These are phyloP conservation scores for Sclerotinia minor DNA, from an alignment of 2,329 filamentous ascomycete genomes.

Conservation along the genomic window DNA sequence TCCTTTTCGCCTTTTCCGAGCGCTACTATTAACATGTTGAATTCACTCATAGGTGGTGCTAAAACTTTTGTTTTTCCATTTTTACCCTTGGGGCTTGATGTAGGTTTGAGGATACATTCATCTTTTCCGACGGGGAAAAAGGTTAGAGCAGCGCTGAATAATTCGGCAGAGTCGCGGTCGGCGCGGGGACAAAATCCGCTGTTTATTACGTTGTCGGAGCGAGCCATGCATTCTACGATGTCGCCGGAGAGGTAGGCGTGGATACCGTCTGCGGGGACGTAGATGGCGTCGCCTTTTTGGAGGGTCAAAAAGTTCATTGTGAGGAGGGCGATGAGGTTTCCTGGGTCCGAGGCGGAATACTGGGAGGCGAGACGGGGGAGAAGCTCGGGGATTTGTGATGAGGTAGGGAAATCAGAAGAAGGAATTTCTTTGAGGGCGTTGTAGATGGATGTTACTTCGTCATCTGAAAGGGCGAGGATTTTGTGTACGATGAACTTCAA, in stretches of 20 bases:
- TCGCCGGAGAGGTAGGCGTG: slow-evolving; percentile 90
- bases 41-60: slow-evolving; percentile 68
- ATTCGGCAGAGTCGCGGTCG: slow-evolving; percentile 62
- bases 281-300: slow-evolving; percentile 78
- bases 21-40: slow-evolving; percentile 63
- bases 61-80: slow-evolving; percentile 64
- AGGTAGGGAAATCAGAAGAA: slow-evolving; percentile 49
- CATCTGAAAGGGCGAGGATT: slow-evolving; percentile 49
- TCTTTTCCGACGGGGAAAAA: slow-evolving; percentile 61
- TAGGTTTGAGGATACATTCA: slow-evolving; percentile 56
- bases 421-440: slow-evolving; percentile 52
- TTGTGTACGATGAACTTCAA: slow-evolving; percentile 53
- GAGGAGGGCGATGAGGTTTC: slow-evolving; percentile 66
- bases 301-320: slow-evolving; percentile 74
- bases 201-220: slow-evolving; percentile 87
- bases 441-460: slow-evolving; percentile 47
- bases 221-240: slow-evolving; percentile 98
- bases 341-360: slow-evolving; percentile 64
- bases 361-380: slow-evolving; percentile 64
- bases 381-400: slow-evolving; percentile 62
- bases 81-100: slow-evolving; percentile 52
- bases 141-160: slow-evolving; percentile 62
- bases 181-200: slow-evolving; percentile 70
- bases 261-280: slow-evolving; percentile 92
- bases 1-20: slow-evolving; percentile 61